Conservation (phyloP, 345 rosid genomes). For the Euphorbia pulcherrima region DNA sequence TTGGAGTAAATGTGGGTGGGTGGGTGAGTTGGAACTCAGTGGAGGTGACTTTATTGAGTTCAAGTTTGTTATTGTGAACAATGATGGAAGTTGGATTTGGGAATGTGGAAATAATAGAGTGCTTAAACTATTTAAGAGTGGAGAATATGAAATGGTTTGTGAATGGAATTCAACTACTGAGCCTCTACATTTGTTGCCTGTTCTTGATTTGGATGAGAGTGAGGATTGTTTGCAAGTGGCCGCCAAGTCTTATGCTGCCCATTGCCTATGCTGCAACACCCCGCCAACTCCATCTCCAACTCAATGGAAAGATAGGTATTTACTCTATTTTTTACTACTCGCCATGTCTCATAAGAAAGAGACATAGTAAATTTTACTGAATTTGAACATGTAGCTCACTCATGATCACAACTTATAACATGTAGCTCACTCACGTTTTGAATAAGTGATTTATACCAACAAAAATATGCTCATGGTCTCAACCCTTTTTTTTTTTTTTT, state of each 20-base stretch:
- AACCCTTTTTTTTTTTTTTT: too few species aligned
- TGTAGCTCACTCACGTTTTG: too few species aligned
- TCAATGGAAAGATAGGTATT: too few species aligned
- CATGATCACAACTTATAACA: too few species aligned
- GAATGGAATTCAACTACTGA: conserved; percentile 69
- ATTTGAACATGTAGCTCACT: too few species aligned
- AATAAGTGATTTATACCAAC: too few species aligned
- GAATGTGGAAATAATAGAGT: conserved; percentile 72
- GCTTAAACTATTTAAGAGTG: conserved; percentile 56
- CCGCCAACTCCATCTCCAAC: too few species aligned
- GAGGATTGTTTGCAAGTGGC: conserved; percentile 23
- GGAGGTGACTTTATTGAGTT: conserved; percentile 58
- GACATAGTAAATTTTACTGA: too few species aligned
- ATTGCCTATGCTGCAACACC: too few species aligned
- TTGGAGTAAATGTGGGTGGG: conserved; percentile 90
- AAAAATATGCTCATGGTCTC: too few species aligned
- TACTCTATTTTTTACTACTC: too few species aligned
- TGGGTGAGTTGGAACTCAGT: conserved; percentile 50
- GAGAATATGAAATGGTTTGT: conserved; percentile 53
- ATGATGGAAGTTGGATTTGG: conserved; percentile 58
- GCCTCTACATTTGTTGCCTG: conserved; percentile 45
- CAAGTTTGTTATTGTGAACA: conserved; percentile 54
- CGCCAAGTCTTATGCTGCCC: conserved; percentile 24
- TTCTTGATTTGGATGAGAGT: conserved; percentile 23
- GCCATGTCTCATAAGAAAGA: too few species aligned